These are phyloP conservation scores for Taphrina betulina DNA, from an alignment of 1,139 yeast genomes.

Conservation along the genomic window DNA sequence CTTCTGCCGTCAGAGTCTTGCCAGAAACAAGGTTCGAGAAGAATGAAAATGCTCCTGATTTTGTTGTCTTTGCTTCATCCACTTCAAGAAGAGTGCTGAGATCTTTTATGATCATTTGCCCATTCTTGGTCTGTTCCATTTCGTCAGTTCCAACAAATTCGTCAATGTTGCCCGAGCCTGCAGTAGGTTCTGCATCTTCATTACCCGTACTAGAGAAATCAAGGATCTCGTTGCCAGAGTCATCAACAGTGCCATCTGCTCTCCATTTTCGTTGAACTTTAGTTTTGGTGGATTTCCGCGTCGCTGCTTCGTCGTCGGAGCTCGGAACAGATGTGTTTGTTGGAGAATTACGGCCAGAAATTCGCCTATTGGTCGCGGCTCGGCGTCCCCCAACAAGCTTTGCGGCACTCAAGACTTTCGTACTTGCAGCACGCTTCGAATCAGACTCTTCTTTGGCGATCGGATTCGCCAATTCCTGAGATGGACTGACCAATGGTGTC, in stretches of 20 bases:
- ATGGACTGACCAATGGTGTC: slow-evolving; percentile 3
- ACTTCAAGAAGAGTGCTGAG: slow-evolving; percentile 41
- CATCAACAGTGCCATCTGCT: slow-evolving; percentile 49
- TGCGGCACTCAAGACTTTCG: slow-evolving; percentile 13
- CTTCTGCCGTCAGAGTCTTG: slow-evolving; percentile 54
- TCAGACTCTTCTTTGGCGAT: neutral
- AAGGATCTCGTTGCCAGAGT: slow-evolving; percentile 45
- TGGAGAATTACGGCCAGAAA: slow-evolving; percentile 18
- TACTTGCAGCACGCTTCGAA: neutral
- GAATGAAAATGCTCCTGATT: slow-evolving; percentile 52
- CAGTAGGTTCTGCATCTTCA: slow-evolving; percentile 47
- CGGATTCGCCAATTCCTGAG: slow-evolving; percentile 4
- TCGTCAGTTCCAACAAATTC: slow-evolving; percentile 46
- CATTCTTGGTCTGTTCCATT: slow-evolving; percentile 49
- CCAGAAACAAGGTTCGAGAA: slow-evolving; percentile 56
- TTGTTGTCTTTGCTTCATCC: slow-evolving; percentile 9
- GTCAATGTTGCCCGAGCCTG: slow-evolving; percentile 38
- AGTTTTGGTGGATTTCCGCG: slow-evolving; percentile 33
- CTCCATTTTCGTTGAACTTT: slow-evolving; percentile 51
- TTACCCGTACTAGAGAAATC: slow-evolving; percentile 35
- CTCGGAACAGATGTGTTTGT: slow-evolving; percentile 15
- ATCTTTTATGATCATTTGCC: slow-evolving; percentile 55
- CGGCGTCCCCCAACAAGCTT: slow-evolving; percentile 23
- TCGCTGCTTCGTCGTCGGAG: slow-evolving; percentile 15
- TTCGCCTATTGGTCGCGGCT: slow-evolving; percentile 13